phyloP scores from a whole-genome alignment of 768 basidiomycete species.

The Coprinopsis sp. region DNA sequence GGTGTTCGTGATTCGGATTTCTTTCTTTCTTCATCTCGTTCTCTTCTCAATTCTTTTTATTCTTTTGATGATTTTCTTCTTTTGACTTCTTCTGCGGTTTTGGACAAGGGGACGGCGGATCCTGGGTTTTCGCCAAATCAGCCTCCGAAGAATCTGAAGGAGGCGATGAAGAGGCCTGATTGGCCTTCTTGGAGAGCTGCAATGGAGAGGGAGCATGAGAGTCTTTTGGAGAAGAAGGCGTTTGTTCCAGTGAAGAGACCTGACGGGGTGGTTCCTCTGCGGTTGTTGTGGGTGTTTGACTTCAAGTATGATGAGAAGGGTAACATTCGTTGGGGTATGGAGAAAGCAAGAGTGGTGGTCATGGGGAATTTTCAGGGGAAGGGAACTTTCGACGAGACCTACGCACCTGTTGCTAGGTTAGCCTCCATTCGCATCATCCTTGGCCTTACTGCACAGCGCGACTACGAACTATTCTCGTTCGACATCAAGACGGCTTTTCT shows the following conservation, averaged over 20 bases:
- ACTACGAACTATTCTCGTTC: conserved; percentile 12
- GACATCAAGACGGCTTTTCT: conserved; percentile 21
- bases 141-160: too few relatives aligned
- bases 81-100: too few relatives aligned
- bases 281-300: conserved; percentile 5
- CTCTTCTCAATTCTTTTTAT: too few relatives aligned
- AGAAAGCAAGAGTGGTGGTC: conserved; percentile 31
- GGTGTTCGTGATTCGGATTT: too few relatives aligned
- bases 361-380: conserved; percentile 36
- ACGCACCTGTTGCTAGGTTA: conserved; percentile 22
- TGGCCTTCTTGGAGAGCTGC: conserved; percentile 19
- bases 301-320: conserved; percentile 5
- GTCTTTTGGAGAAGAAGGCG: conserved; percentile 18
- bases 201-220: conserved; percentile 19
- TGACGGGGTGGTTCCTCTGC: not conserved
- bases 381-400: conserved; percentile 33
- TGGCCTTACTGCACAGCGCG: conserved; percentile 16
- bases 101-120: too few relatives aligned
- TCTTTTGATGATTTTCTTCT: too few relatives aligned
- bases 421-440: conserved; percentile 20
- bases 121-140: too few relatives aligned
- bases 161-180: not conserved
- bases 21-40: too few relatives aligned
- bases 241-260: conserved; percentile 19
- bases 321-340: not conserved